Evolutionary conservation across 2,329 filamentous ascomycete genomes (phyloP).

Genomic region (Fusarium xyrophilum): DNA sequence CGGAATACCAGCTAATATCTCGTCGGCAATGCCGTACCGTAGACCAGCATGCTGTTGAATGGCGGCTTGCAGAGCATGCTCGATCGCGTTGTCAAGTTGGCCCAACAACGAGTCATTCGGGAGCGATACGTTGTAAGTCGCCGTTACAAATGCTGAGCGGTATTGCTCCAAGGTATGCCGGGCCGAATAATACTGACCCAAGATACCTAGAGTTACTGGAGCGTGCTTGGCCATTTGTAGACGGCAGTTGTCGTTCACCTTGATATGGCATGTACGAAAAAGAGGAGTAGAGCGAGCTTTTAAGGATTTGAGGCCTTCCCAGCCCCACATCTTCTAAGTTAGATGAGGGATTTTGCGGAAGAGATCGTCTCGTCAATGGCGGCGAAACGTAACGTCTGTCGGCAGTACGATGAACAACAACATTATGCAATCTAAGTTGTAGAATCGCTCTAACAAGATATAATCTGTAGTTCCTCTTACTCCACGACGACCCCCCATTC

Average conservation of each 20-base stretch:
- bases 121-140: background rate
- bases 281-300: rapidly evolving
- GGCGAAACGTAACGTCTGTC: no score
- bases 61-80: background rate
- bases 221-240: background rate
- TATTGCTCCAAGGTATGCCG: slow-evolving; percentile 9
- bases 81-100: background rate
- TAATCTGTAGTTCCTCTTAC: rapidly evolving
- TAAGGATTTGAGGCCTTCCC: background rate
- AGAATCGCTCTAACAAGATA: rapidly evolving
- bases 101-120: background rate
- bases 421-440: rapidly evolving
- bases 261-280: rapidly evolving
- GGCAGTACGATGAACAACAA: rapidly evolving
- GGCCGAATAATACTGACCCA: slow-evolving; percentile 12
- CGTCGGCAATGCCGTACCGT: background rate
- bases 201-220: background rate
- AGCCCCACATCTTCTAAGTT: background rate
- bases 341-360: background rate
- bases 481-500: background rate
- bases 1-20: background rate
- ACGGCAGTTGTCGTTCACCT: rapidly evolving
- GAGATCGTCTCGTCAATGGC: no score
- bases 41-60: slow-evolving; percentile 2
- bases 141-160: slow-evolving; percentile 13